Conservation (phyloP, 352 stramenopile species). For the Globisporangium parvum region DNA sequence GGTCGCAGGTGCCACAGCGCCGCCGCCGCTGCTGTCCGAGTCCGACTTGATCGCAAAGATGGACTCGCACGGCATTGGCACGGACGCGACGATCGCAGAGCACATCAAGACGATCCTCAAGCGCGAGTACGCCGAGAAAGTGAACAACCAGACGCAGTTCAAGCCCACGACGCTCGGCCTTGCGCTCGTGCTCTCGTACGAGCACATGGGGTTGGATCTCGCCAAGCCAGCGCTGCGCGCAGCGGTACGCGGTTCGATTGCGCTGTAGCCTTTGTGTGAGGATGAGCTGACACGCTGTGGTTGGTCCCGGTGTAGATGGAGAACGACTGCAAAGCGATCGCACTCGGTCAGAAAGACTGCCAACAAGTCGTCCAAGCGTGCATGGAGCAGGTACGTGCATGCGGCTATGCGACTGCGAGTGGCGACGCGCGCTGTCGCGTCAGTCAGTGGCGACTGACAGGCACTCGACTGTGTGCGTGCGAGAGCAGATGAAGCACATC, state of each 20-base stretch:
- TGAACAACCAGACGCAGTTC: constrained; percentile 92
- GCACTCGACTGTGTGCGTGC: background rate
- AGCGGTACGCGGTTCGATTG: constrained; percentile 35
- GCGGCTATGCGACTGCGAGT: no score
- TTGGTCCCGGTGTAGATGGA: constrained; percentile 92
- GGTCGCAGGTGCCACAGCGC: constrained; percentile 66
- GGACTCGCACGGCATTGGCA: constrained; percentile 94
- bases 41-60: constrained; percentile 92
- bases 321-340: constrained; percentile 88
- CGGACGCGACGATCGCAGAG: constrained; percentile 94
- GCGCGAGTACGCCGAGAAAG: constrained; percentile 95
- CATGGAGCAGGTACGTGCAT: constrained; percentile 86
- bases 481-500: constrained; percentile 64
- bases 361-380: constrained; percentile 73
- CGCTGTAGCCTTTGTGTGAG: background rate
- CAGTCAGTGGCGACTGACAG: background rate
- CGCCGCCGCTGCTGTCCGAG: constrained; percentile 88
- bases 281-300: background rate
- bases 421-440: no score
- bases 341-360: constrained; percentile 67
- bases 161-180: constrained; percentile 88
- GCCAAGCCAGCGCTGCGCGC: constrained; percentile 94
- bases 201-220: constrained; percentile 93
- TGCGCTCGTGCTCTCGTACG: constrained; percentile 89
- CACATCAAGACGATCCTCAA: constrained; percentile 99